Evolutionary conservation across 495 filamentous ascomycete species (phyloP).

Genomic region (Penicillium paxilli): DNA sequence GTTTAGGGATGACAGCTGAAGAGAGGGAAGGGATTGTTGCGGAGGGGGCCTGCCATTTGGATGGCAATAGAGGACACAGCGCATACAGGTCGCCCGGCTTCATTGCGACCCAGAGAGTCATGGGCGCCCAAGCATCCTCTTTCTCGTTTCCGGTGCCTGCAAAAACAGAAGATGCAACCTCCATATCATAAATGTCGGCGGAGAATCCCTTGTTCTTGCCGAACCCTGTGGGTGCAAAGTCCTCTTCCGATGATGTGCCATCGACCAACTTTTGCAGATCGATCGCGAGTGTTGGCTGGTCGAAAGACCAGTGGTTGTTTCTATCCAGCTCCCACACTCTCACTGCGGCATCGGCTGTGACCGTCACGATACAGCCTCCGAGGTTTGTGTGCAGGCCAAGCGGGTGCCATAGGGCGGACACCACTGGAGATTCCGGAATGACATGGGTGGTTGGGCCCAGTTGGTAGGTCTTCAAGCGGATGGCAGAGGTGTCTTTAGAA

Average conservation of each 20-base stretch:
- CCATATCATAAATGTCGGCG: constrained; percentile 81
- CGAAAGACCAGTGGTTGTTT: constrained; percentile 79
- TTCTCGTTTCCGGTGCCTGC: constrained; percentile 60
- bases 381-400: constrained; percentile 65
- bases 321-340: constrained; percentile 84
- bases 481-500: constrained; percentile 57
- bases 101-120: constrained; percentile 94
- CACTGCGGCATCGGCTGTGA: constrained; percentile 81
- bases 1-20: constrained; percentile 67
- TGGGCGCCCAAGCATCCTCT: constrained; percentile 82
- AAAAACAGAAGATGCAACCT: constrained; percentile 83
- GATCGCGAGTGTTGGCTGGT: constrained; percentile 74
- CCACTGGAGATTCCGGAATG: constrained; percentile 72
- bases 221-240: constrained; percentile 69
- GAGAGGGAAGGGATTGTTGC: constrained; percentile 75
- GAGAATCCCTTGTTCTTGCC: constrained; percentile 78
- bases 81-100: constrained; percentile 84
- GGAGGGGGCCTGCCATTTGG: constrained; percentile 76
- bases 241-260: constrained; percentile 71
- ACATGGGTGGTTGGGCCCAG: constrained; percentile 88
- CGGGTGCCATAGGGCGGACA: constrained; percentile 84
- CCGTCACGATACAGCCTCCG: constrained; percentile 68
- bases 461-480: constrained; percentile 79
- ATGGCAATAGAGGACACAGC: constrained; percentile 82
- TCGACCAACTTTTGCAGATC: constrained; percentile 82